phyloP scores from a whole-genome alignment of 1,284 basidiomycete genomes.

The Meripilus lineatus region DNA sequence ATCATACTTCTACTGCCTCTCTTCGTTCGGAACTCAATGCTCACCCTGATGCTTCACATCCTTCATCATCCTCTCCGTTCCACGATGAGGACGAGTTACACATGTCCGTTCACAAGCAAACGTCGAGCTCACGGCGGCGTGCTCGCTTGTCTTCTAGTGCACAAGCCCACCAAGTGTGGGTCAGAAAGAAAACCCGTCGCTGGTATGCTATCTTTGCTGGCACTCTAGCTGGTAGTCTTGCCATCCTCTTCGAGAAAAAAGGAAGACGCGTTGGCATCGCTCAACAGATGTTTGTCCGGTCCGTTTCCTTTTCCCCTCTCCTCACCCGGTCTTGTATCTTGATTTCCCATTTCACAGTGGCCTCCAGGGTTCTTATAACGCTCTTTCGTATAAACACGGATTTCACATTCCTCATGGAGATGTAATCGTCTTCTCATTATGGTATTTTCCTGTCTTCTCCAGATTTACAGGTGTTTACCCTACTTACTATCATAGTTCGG shows the following conservation, averaged over 20 bases:
- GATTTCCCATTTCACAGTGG: conserved; percentile 44
- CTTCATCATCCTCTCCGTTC: conserved; percentile 1
- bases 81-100: conserved; percentile 14
- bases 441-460: conserved; percentile 27
- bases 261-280: conserved; percentile 71
- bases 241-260: conserved; percentile 79
- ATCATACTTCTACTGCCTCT: conserved; percentile 17
- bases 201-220: conserved; percentile 94
- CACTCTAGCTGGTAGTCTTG: conserved; percentile 75
- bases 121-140: conserved; percentile 26
- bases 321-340: neutral
- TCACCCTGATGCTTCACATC: conserved; percentile 4
- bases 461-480: neutral
- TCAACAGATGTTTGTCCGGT: conserved; percentile 91
- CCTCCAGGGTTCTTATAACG: conserved; percentile 80
- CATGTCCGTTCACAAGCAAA: conserved; percentile 11
- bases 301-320: conserved; percentile 19
- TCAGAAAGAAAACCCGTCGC: conserved; percentile 61
- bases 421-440: conserved; percentile 77
- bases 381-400: conserved; percentile 58
- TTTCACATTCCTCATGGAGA: conserved; percentile 83
- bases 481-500: conserved; percentile 47
- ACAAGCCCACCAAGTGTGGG: conserved; percentile 55
- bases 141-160: conserved; percentile 57
- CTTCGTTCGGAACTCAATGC: conserved; percentile 33